A percentile compares a stretch with the other conserved stretches of the same genome.
Conservation (phyloP, 768 basidiomycete genomes). For the Hericium erinaceus region DNA sequence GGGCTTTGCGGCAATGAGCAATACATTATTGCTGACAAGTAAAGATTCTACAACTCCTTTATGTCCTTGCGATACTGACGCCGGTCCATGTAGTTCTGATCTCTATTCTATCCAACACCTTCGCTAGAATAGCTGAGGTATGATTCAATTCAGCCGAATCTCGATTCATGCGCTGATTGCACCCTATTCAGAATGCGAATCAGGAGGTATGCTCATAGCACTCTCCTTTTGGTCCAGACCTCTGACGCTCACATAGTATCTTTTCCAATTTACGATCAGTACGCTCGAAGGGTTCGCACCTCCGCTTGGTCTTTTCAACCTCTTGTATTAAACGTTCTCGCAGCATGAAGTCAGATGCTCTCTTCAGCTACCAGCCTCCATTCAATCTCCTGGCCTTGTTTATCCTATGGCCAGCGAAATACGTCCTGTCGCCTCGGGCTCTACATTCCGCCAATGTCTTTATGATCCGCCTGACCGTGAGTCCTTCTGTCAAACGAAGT, state of each 20-base stretch:
- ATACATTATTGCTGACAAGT: constrained; percentile 76
- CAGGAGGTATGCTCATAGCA: constrained; percentile 35
- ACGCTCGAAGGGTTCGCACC: constrained; percentile 74
- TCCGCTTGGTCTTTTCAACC: neutral
- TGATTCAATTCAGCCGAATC: constrained; percentile 12
- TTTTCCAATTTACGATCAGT: constrained; percentile 79
- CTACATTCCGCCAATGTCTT: constrained; percentile 84
- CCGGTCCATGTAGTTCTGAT: constrained; percentile 46
- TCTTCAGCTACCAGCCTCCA: constrained; percentile 89
- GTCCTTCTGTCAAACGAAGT: constrained; percentile 11
- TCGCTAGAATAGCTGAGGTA: constrained; percentile 63
- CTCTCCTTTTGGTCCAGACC: neutral
- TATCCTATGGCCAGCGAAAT: constrained; percentile 74
- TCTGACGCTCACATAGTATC: constrained; percentile 38
- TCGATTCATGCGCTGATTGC: neutral
- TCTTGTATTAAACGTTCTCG: constrained; percentile 5
- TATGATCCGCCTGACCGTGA: constrained; percentile 70
- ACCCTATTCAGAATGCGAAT: constrained; percentile 38
- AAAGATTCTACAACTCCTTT: constrained; percentile 14
- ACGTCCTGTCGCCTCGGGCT: constrained; percentile 60
- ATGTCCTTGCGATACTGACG: neutral
- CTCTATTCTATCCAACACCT: constrained; percentile 86
- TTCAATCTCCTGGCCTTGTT: constrained; percentile 79
- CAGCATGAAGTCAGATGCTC: constrained; percentile 81
- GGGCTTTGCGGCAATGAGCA: constrained; percentile 68